Percentiles rank a stretch among this genome's conserved stretches.
Evolutionary conservation across 345 rosid genomes (phyloP).

Genomic region (Draba incana): DNA sequence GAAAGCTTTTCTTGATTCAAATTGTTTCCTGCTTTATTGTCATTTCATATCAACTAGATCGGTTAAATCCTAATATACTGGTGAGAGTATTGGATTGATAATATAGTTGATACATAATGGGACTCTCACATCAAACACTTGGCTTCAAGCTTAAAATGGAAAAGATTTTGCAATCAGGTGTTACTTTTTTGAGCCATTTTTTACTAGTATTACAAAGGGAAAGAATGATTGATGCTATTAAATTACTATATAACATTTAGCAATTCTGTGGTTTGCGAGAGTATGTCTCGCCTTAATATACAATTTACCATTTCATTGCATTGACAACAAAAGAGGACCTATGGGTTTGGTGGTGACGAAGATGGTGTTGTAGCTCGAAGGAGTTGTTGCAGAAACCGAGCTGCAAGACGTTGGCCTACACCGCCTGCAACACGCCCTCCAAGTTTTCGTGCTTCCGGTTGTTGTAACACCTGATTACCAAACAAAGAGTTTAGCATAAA

Average conservation of each 20-base stretch:
- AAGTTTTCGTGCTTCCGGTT: constrained; percentile 77
- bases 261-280: constrained; percentile 40
- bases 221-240: constrained; percentile 41
- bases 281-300: constrained; percentile 36
- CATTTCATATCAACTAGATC: too few relatives aligned
- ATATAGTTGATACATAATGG: too few relatives aligned
- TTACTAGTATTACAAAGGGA: constrained; percentile 18
- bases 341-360: constrained; percentile 52
- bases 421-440: constrained; percentile 83
- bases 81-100: too few relatives aligned
- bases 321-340: constrained; percentile 15
- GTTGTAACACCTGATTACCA: constrained; percentile 75
- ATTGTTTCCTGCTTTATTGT: too few relatives aligned
- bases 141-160: too few relatives aligned
- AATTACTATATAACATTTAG: constrained; percentile 34
- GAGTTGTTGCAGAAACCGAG: constrained; percentile 86
- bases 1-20: too few relatives aligned
- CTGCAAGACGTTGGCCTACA: constrained; percentile 84
- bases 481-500: constrained; percentile 6
- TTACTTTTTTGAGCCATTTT: background rate
- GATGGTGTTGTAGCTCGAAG: constrained; percentile 58
- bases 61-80: too few relatives aligned
- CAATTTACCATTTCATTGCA: constrained; percentile 30
- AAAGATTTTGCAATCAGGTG: too few relatives aligned
- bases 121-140: too few relatives aligned